Percentiles rank a stretch among this genome's conserved stretches.
phyloP scores from a whole-genome alignment of 2,329 filamentous ascomycete species.

The Microdochium nivale region DNA sequence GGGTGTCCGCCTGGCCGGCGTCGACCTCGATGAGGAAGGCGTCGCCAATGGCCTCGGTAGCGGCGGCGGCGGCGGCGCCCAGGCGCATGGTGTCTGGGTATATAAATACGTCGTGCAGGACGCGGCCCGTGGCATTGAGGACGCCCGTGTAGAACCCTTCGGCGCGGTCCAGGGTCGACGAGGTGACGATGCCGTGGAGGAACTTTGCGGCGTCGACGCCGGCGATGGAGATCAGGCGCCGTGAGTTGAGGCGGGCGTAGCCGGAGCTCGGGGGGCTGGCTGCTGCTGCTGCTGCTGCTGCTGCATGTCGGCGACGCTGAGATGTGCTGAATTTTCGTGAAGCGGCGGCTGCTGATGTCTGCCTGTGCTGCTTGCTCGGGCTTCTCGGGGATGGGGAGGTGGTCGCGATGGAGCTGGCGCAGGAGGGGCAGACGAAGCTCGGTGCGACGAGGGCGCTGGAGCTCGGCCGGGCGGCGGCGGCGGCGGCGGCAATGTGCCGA shows the following conservation, averaged over 20 bases:
- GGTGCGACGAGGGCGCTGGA: neutral
- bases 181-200: constrained; percentile 78
- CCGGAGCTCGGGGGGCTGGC: constrained; percentile 35
- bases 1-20: constrained; percentile 47
- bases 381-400: too few relatives aligned
- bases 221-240: constrained; percentile 69
- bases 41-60: constrained; percentile 18
- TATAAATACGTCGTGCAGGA: constrained; percentile 85
- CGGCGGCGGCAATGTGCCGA: neutral
- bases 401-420: constrained; percentile 10
- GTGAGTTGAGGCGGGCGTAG: constrained; percentile 55
- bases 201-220: constrained; percentile 76
- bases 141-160: constrained; percentile 73
- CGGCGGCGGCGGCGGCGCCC: constrained; percentile 11
- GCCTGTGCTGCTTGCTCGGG: constrained; percentile 2
- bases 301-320: constrained; percentile 8
- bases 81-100: constrained; percentile 50
- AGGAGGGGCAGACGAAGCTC: constrained; percentile 20
- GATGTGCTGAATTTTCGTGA: neutral
- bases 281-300: constrained; percentile 12
- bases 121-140: constrained; percentile 73
- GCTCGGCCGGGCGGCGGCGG: neutral
- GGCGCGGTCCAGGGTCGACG: constrained; percentile 48
- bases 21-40: constrained; percentile 80
- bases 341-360: neutral